These are phyloP conservation scores for Fusarium avenaceum DNA, from an alignment of 2,329 filamentous ascomycete species.

Conservation along the genomic window DNA sequence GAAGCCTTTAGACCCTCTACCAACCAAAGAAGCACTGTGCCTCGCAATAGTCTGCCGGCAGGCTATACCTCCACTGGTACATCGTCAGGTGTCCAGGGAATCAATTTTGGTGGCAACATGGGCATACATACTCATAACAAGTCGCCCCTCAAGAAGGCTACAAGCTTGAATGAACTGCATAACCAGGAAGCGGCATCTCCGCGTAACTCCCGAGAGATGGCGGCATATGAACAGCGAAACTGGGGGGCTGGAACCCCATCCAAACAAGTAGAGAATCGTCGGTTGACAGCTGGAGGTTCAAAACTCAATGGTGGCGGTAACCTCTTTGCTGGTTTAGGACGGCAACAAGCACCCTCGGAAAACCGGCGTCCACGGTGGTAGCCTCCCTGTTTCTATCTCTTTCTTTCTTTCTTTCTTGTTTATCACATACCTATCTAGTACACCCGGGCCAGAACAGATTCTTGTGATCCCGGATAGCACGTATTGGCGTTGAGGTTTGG, in stretches of 20 bases:
- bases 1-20: constrained; percentile 54
- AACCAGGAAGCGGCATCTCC: constrained; percentile 60
- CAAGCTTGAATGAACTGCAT: constrained; percentile 71
- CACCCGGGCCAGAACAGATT: neutral
- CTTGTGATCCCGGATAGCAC: constrained; percentile 5
- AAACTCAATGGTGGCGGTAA: constrained; percentile 50
- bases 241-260: constrained; percentile 58
- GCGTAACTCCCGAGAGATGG: constrained; percentile 73
- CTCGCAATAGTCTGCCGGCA: constrained; percentile 55
- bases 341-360: constrained; percentile 56
- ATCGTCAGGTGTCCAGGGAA: constrained; percentile 45
- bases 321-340: constrained; percentile 57
- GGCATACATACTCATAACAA: constrained; percentile 84
- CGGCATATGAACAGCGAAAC: constrained; percentile 66
- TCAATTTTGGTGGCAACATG: constrained; percentile 76
- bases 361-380: constrained; percentile 57
- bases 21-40: constrained; percentile 49
- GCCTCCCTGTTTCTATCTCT: neutral
- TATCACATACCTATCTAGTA: constrained; percentile 11
- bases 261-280: constrained; percentile 54
- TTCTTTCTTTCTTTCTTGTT: constrained; percentile 11
- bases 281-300: constrained; percentile 37
- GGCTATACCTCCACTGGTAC: constrained; percentile 51
- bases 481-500: constrained; percentile 33
- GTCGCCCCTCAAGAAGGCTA: constrained; percentile 85